Base-by-base conservation (phyloP, 2,329 filamentous ascomycete species). In the Chalaropsis thielavioides region DNA sequence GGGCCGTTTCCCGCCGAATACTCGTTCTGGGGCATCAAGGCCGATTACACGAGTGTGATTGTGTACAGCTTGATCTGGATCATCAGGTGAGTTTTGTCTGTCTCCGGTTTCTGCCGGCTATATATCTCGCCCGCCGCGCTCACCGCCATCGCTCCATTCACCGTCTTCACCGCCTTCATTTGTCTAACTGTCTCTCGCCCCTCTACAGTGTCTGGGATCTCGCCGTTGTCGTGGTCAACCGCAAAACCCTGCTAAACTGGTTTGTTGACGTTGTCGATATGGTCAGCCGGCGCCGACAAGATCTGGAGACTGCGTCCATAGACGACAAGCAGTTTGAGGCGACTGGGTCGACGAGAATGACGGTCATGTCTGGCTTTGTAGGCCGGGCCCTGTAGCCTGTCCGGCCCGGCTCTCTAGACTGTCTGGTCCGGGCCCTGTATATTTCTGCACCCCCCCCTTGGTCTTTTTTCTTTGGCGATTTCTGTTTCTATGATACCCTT, bases 61-160 rank as follows among this genome's bases (percentile, higher is more conserved):
- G 71, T 75, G 7, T 72, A 76, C 66, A 68, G 72, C 61, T 72
- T 77, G 61, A 69, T 77, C 22, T 76, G 74, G 71, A 68, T 72
- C 27, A 70, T 73, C 62, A 71, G 73, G 72, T 74, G 70, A 69
- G 72, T 69, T 41, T 27, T 19, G 10, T 43, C 27, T 44, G 19
- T 22, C 40, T 61, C 27, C 27, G 38, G 31, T 56, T 24, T 24
- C n/a, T 40, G 19, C 11, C 10, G 40, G 13, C 2, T 10, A 24
- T 19, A 27, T 17, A 6, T 24, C n/a, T 31, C 35, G 54, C 46
- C 61, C 35, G 7, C 8, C 7, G 35, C 8, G 5, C 10, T 38
- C 5, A 38, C 35, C 7, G 35, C 35, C 35, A 7, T 38, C 35
- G 7, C 35, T 10, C 1, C 35, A 6, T 38, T 38, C 35, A 10